Conservation (phyloP, 75 land plant genomes). For the Cunninghamia lanceolata region DNA sequence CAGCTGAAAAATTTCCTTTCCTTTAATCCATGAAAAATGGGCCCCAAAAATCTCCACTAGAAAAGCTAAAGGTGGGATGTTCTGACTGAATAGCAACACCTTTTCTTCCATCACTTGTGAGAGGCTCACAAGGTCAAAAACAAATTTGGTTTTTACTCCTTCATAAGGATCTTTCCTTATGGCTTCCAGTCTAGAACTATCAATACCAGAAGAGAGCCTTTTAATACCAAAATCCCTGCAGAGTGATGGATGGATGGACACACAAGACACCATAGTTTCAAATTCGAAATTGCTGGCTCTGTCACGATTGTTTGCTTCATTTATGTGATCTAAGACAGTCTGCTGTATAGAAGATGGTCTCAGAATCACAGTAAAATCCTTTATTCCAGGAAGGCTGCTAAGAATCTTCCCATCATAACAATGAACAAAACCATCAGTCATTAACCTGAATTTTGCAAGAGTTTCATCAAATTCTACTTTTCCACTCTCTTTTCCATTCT, state of each 20-base stretch:
- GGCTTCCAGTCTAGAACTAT: slow-evolving; percentile 19
- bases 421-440: slow-evolving; percentile 65
- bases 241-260: slow-evolving; percentile 76
- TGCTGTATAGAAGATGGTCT: slow-evolving; percentile 46
- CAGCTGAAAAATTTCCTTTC: slow-evolving; percentile 60
- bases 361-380: slow-evolving; percentile 47
- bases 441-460: slow-evolving; percentile 28
- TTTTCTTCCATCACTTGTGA: slow-evolving; percentile 45
- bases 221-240: slow-evolving; percentile 4
- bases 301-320: neutral
- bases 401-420: slow-evolving; percentile 66
- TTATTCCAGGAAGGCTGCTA: slow-evolving; percentile 55
- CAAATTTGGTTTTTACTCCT: slow-evolving; percentile 68
- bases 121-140: slow-evolving; percentile 48
- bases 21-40: slow-evolving; percentile 53
- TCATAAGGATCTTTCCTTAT: slow-evolving; percentile 29
- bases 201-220: neutral
- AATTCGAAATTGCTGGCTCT: slow-evolving; percentile 24
- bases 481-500: slow-evolving; percentile 25
- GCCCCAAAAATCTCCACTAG: slow-evolving; percentile 37
- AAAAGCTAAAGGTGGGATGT: slow-evolving; percentile 45
- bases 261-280: slow-evolving; percentile 27
- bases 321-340: slow-evolving; percentile 27
- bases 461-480: slow-evolving; percentile 19
- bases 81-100: slow-evolving; percentile 74